phyloP scores from a whole-genome alignment of 1,284 basidiomycete species.

The Anthracocystis setariae region DNA sequence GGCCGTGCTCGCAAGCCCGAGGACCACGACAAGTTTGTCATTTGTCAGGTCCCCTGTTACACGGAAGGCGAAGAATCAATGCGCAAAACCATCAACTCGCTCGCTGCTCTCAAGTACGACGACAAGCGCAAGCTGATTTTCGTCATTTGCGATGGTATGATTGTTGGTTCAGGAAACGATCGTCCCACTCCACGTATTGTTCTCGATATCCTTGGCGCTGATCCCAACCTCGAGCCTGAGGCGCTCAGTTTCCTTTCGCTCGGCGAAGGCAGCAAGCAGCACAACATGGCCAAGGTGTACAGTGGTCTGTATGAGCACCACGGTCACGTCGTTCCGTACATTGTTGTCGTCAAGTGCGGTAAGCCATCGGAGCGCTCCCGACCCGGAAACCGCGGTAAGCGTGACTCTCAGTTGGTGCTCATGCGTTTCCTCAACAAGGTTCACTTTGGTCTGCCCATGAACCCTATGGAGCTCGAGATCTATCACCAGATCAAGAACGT shows the following conservation, averaged over 20 bases:
- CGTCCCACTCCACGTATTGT: constrained; percentile 77
- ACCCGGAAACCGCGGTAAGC: constrained; percentile 79
- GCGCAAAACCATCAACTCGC: constrained; percentile 88
- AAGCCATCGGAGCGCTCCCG: constrained; percentile 91
- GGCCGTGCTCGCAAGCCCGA: constrained; percentile 84
- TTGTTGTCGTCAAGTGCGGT: constrained; percentile 95
- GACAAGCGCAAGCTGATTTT: constrained; percentile 96
- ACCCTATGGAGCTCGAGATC: constrained; percentile 93
- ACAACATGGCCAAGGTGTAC: constrained; percentile 98
- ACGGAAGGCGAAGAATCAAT: constrained; percentile 92
- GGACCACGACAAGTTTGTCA: constrained; percentile 97
- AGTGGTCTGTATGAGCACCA: constrained; percentile 92
- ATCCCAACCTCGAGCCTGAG: constrained; percentile 91
- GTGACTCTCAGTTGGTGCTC: constrained; percentile 91
- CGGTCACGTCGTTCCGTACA: constrained; percentile 94
- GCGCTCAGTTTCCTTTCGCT: constrained; percentile 92
- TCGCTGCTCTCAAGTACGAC: constrained; percentile 94
- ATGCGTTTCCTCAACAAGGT: constrained; percentile 99
- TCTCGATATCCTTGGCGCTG: constrained; percentile 93
- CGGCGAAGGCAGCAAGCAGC: constrained; percentile 93
- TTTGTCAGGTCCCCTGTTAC: constrained; percentile 98
- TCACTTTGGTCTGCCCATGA: constrained; percentile 96
- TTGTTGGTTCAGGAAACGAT: constrained; percentile 90
- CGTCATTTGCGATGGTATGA: constrained; percentile 97
- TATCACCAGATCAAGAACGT: constrained; percentile 99